Evolutionary conservation across 2,329 filamentous ascomycete species (phyloP), one percentile per base, ranked within the genome.

Genomic region (Basipetospora sp.): DNA sequence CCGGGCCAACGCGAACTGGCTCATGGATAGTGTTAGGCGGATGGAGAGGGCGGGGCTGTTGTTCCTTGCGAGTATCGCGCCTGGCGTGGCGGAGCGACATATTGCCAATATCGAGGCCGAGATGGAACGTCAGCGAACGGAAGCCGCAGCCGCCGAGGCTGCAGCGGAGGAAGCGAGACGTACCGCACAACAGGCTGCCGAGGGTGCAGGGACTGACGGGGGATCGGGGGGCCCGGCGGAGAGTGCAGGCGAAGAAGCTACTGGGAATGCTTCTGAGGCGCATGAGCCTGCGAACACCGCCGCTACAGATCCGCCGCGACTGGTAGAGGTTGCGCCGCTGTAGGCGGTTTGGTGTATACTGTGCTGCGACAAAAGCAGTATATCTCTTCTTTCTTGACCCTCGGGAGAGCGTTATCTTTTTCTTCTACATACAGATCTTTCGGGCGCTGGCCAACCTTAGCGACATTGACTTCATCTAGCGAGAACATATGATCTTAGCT

Each of bases 11-110:
- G 59, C 57, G 8, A 61, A 60, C 33, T 67, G 69, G 65, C 46
- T 73, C 4, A 49, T 64, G 42, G 53, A 64, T 36, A 66, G 69
- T 40, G 53, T 69, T 4, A 61, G 73, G 40, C 59, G 71, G 9
- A 48, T 72, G 5, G 74, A 80, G 53, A 65, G 75, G 43, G 69
- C 73, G 14, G 62, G 69, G 0, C 62, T 79, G 13, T 58, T 80
- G 17, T 79, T 80, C 47, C 57, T 80, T 16, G 75, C 75, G 15
- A 80, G 75, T 49, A 66, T 80, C 42, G 71, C 74, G 2, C 75
- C 75, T 1, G 75, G 75, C 8, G 65, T 80, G 17, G 74, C 74
- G 1, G 75, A 80, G 53, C 60, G 73, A 34, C 75, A 80, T 43
- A 77, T 80, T 42, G 69, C 67, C 17, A 63, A 69, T 31, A 52